phyloP scores from a whole-genome alignment of 345 rosid species.

The Populus pruinosa region DNA sequence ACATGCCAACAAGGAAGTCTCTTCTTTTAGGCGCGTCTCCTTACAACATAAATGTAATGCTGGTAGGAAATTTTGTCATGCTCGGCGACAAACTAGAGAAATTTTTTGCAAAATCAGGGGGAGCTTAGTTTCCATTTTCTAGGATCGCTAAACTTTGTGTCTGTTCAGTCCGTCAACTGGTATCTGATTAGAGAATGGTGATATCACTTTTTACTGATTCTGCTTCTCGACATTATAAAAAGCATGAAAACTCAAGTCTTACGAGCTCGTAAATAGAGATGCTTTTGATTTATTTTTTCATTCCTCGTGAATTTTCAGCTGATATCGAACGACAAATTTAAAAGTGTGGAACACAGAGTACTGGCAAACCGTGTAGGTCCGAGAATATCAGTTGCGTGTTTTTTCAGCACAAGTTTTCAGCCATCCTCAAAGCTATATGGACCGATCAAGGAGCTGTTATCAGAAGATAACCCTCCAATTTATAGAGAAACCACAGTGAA shows the following conservation, averaged over 20 bases:
- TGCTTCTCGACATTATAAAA: neutral
- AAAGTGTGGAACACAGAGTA: slow-evolving; percentile 20
- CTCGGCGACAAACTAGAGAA: too few relatives aligned
- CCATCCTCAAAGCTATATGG: slow-evolving; percentile 11
- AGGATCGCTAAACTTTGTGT: neutral
- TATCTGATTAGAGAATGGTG: neutral
- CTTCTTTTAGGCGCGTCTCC: too few relatives aligned
- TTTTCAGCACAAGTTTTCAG: slow-evolving; percentile 11
- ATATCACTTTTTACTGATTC: neutral
- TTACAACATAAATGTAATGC: too few relatives aligned
- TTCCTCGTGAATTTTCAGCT: slow-evolving; percentile 7
- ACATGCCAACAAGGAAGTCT: too few relatives aligned
- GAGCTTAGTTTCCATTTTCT: too few relatives aligned
- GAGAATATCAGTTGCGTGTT: slow-evolving; percentile 17
- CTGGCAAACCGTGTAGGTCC: slow-evolving; percentile 17
- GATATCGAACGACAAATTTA: slow-evolving; percentile 22
- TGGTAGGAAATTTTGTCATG: too few relatives aligned
- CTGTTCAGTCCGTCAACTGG: neutral
- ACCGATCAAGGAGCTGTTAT: slow-evolving; percentile 17
- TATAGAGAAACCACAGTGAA: slow-evolving; percentile 10
- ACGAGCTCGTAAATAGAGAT: neutral
- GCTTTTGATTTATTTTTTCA: neutral
- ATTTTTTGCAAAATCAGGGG: too few relatives aligned
- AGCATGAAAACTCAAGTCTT: neutral
- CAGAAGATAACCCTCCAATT: slow-evolving; percentile 12